Evolutionary conservation across 106 monocot genomes (phyloP).

Genomic region (Dioscorea zingiberensis): DNA sequence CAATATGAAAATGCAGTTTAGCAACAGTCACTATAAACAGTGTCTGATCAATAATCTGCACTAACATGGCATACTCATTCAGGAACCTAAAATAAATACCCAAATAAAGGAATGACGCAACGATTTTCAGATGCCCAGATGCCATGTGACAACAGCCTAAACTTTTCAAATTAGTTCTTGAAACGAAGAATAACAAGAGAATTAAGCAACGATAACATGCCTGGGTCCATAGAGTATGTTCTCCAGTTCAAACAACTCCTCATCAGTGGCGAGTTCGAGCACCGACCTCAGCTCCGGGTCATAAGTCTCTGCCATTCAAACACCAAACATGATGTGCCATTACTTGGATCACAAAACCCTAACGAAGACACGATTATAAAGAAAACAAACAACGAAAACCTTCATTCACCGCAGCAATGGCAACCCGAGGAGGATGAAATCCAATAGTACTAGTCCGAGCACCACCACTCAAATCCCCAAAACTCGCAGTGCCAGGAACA

Average conservation of each 20-base stretch:
- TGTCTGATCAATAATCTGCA: too few relatives aligned
- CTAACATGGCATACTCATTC: too few relatives aligned
- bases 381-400: conserved; percentile 6
- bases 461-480: too few relatives aligned
- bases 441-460: not conserved
- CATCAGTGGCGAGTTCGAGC: conserved; percentile 81
- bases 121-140: too few relatives aligned
- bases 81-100: too few relatives aligned
- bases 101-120: too few relatives aligned
- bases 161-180: too few relatives aligned
- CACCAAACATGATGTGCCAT: not conserved
- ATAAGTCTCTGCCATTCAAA: conserved; percentile 27
- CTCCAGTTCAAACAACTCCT: conserved; percentile 76
- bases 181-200: not conserved
- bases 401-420: conserved; percentile 13
- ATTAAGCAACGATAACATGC: conserved; percentile 11
- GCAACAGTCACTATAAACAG: too few relatives aligned
- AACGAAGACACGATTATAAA: not conserved
- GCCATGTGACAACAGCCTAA: too few relatives aligned
- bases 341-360: not conserved
- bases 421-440: conserved; percentile 16
- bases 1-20: too few relatives aligned
- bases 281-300: conserved; percentile 86
- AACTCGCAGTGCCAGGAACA: not conserved
- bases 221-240: conserved; percentile 86